A percentile compares a stretch with the other conserved stretches of the same genome.
These are phyloP conservation scores for Hysterangium stoloniferum DNA, from an alignment of 768 basidiomycete genomes.

Conservation along the genomic window DNA sequence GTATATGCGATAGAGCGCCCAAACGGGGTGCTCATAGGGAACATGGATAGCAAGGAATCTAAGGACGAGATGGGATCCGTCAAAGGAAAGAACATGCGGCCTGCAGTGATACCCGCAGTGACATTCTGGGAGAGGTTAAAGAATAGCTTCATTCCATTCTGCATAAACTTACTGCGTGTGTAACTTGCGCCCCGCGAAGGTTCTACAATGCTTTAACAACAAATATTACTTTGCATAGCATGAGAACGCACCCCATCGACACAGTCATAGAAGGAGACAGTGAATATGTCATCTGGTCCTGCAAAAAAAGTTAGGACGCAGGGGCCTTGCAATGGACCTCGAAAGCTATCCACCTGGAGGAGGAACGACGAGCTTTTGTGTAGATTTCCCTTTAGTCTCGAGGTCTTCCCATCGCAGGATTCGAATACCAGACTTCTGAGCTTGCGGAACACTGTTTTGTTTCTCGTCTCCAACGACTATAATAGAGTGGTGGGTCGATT, in stretches of 20 bases:
- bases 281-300: constrained; percentile 60
- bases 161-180: constrained; percentile 43
- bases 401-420: constrained; percentile 63
- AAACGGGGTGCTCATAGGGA: constrained; percentile 65
- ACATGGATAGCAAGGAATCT: constrained; percentile 73
- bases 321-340: too few species aligned
- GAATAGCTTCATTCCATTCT: background rate
- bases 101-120: constrained; percentile 82
- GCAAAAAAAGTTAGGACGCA: constrained; percentile 10
- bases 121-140: constrained; percentile 39
- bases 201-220: constrained; percentile 29
- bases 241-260: constrained; percentile 21
- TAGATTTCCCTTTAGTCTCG: constrained; percentile 55
- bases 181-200: constrained; percentile 56
- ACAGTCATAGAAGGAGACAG: constrained; percentile 55
- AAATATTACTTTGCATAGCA: background rate
- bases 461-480: constrained; percentile 66
- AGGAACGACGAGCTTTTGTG: constrained; percentile 36
- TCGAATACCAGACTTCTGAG: constrained; percentile 18
- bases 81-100: constrained; percentile 67
- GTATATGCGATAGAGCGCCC: constrained; percentile 77
- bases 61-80: constrained; percentile 57
- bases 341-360: constrained; percentile 37
- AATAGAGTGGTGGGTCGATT: constrained; percentile 38
- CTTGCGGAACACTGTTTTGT: constrained; percentile 34